These are phyloP conservation scores for Psidium guajava DNA, from an alignment of 345 rosid genomes.

Conservation along the genomic window DNA sequence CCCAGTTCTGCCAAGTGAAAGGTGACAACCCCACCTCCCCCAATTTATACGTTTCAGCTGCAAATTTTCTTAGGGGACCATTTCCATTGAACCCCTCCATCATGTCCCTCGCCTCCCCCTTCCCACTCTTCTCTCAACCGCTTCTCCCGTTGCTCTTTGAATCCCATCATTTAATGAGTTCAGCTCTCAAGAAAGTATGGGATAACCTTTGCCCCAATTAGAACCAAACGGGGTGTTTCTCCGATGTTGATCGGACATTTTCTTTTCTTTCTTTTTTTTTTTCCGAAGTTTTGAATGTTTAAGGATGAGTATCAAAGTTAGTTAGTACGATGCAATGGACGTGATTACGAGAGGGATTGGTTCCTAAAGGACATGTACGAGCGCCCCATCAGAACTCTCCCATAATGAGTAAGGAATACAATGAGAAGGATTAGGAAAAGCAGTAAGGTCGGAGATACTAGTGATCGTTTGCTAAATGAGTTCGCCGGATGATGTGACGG, in stretches of 20 bases:
- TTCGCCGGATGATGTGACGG: neutral
- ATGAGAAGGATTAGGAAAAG: neutral
- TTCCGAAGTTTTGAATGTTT: neutral
- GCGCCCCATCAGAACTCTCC: neutral
- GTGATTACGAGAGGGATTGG: neutral
- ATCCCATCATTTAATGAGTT: neutral
- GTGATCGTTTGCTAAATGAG: neutral
- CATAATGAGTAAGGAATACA: neutral
- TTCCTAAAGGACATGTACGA: neutral
- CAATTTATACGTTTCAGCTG: conserved; percentile 1
- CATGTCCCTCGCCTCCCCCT: neutral
- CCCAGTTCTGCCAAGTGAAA: conserved; percentile 4
- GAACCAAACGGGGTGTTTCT: neutral
- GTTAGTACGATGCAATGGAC: neutral
- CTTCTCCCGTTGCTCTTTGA: neutral
- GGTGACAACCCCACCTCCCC: neutral
- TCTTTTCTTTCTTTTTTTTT: neutral
- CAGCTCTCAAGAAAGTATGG: neutral
- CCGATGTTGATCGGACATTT: neutral
- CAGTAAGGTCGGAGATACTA: neutral
- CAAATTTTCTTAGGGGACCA: conserved; percentile 22
- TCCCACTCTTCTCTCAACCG: neutral
- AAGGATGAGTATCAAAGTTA: neutral
- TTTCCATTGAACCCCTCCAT: neutral
- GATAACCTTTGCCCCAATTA: neutral